phyloP scores from a whole-genome alignment of 163 green algal genomes.

The Scenedesmus sp. region DNA sequence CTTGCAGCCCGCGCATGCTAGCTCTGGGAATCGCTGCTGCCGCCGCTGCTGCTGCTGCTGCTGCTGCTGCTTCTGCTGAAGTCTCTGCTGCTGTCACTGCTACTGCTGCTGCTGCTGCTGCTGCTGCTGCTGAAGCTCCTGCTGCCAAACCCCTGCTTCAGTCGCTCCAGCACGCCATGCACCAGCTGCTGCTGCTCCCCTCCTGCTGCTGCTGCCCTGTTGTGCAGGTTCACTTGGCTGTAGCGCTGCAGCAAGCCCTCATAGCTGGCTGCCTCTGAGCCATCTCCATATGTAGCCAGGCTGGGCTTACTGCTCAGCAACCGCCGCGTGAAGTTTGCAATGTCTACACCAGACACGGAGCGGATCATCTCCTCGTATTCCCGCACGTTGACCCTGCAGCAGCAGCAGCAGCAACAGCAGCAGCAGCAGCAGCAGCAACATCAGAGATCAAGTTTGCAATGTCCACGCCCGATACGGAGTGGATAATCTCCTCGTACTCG shows the following conservation, averaged over 20 bases:
- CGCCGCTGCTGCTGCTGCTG: background rate
- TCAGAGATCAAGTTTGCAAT: background rate
- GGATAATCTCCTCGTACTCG: constrained; percentile 81
- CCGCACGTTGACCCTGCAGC: constrained; percentile 60
- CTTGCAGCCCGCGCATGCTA: too few species aligned
- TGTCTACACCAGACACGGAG: constrained; percentile 65
- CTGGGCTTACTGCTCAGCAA: constrained; percentile 59
- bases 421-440: background rate
- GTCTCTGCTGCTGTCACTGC: background rate
- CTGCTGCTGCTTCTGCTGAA: background rate
- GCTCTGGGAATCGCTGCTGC: background rate
- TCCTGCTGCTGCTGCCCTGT: background rate
- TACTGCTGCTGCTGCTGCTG: constrained; percentile 12
- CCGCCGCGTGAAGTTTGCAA: constrained; percentile 63
- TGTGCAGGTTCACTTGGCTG: background rate
- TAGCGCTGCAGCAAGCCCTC: constrained; percentile 51
- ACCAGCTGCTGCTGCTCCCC: background rate
- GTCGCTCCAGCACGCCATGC: constrained; percentile 39
- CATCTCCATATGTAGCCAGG: constrained; percentile 63
- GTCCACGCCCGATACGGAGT: constrained; percentile 58
- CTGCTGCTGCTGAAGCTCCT: constrained; percentile 17
- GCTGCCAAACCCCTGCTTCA: constrained; percentile 13
- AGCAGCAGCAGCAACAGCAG: background rate
- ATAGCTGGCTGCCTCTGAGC: constrained; percentile 45
- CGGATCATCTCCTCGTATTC: constrained; percentile 83